A percentile compares a stretch with the other conserved stretches of the same genome.
These are phyloP conservation scores for Saccharomycopsis guyanensis DNA, from an alignment of 805 yeast genomes.

Conservation along the genomic window DNA sequence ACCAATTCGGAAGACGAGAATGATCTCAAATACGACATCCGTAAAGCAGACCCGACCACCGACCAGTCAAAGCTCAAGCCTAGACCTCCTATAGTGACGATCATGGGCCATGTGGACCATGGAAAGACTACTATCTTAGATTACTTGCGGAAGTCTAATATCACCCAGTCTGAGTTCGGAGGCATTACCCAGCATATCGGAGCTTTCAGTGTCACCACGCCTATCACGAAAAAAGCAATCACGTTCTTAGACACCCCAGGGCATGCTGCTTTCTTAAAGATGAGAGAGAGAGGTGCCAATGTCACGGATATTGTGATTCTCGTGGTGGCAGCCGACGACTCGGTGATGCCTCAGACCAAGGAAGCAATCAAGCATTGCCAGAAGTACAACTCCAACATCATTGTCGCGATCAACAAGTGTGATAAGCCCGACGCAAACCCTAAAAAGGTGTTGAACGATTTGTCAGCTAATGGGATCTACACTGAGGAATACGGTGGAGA, in stretches of 20 bases:
- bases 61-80: slow-evolving; percentile 42
- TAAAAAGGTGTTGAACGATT: slow-evolving; percentile 69
- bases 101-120: slow-evolving; percentile 99
- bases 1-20: slow-evolving; percentile 26
- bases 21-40: slow-evolving; percentile 42
- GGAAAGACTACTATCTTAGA: slow-evolving; percentile 95
- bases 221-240: slow-evolving; percentile 62
- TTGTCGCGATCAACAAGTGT: slow-evolving; percentile 90
- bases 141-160: slow-evolving; percentile 72
- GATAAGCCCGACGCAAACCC: slow-evolving; percentile 73
- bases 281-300: slow-evolving; percentile 95
- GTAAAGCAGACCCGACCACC: slow-evolving; percentile 32
- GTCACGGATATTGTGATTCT: slow-evolving; percentile 87
- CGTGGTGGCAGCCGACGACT: slow-evolving; percentile 96
- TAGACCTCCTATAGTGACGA: slow-evolving; percentile 91
- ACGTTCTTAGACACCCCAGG: slow-evolving; percentile 97
- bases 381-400: slow-evolving; percentile 69
- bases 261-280: slow-evolving; percentile 91
- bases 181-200: slow-evolving; percentile 98
- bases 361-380: slow-evolving; percentile 94
- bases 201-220: slow-evolving; percentile 84
- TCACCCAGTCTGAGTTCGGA: slow-evolving; percentile 82
- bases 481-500: slow-evolving; percentile 96
- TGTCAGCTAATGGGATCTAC: slow-evolving; percentile 69
- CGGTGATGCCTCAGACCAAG: slow-evolving; percentile 94